These are phyloP conservation scores for Bryoglossum gracile DNA, from an alignment of 495 filamentous ascomycete species.

Conservation along the genomic window DNA sequence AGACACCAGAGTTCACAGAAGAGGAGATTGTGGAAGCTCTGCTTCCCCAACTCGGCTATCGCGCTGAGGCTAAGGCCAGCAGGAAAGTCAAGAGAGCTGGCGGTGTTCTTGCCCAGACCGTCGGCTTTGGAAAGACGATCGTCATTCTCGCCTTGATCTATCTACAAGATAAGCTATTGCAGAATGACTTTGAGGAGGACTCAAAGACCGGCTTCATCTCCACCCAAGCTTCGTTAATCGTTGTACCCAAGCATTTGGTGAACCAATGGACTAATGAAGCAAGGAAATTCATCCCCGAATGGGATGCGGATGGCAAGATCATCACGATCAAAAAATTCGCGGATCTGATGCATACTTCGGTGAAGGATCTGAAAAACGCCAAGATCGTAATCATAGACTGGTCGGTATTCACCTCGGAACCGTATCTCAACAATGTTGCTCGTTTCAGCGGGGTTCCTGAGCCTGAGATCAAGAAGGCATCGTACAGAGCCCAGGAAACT, in stretches of 20 bases:
- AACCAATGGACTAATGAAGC: slow-evolving; percentile 63
- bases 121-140: slow-evolving; percentile 80
- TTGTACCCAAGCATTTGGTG: slow-evolving; percentile 56
- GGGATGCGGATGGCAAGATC: slow-evolving; percentile 34
- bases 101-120: slow-evolving; percentile 68
- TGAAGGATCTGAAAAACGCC: slow-evolving; percentile 41
- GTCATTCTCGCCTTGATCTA: slow-evolving; percentile 54
- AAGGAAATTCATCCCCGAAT: slow-evolving; percentile 41
- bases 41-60: slow-evolving; percentile 50
- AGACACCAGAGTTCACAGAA: slow-evolving; percentile 45
- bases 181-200: background rate
- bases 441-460: slow-evolving; percentile 39
- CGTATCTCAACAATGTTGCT: slow-evolving; percentile 45
- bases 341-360: slow-evolving; percentile 31
- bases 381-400: slow-evolving; percentile 50
- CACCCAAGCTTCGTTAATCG: slow-evolving; percentile 59
- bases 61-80: slow-evolving; percentile 51
- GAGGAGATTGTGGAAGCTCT: slow-evolving; percentile 63
- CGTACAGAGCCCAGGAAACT: slow-evolving; percentile 35
- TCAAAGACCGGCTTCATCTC: slow-evolving; percentile 33
- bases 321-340: slow-evolving; percentile 32
- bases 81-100: slow-evolving; percentile 46
- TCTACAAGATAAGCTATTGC: background rate
- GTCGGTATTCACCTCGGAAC: slow-evolving; percentile 35
- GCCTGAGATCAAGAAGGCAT: slow-evolving; percentile 27